phyloP scores from a whole-genome alignment of 805 yeast genomes.

The Saturnispora bothae region DNA sequence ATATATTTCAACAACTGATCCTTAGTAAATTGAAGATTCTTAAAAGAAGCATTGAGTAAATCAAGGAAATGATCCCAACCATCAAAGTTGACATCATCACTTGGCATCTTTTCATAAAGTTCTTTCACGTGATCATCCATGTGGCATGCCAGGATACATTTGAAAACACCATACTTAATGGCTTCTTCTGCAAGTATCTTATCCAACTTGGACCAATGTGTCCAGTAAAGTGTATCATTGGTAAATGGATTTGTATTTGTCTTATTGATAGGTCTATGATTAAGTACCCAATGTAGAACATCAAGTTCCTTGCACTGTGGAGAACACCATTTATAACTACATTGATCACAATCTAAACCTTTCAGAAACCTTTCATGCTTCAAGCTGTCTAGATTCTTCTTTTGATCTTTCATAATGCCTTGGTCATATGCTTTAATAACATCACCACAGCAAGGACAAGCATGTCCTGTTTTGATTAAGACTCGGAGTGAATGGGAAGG shows the following conservation, averaged over 20 bases:
- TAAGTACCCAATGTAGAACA: constrained; percentile 17
- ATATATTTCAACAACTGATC: constrained; percentile 16
- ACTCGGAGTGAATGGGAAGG: constrained; percentile 20
- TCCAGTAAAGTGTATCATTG: constrained; percentile 14
- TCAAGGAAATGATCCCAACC: constrained; percentile 13
- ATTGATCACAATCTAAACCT: constrained; percentile 25
- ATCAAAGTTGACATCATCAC: constrained; percentile 5
- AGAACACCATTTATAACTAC: constrained; percentile 25
- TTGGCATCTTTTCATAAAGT: constrained; percentile 15
- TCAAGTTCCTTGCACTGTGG: constrained; percentile 21
- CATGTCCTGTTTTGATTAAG: constrained; percentile 23
- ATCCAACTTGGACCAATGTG: constrained; percentile 18
- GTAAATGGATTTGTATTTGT: constrained; percentile 19
- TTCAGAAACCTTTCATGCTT: constrained; percentile 22
- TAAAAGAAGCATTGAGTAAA: constrained; percentile 17
- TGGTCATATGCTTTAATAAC: constrained; percentile 24
- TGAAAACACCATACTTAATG: constrained; percentile 13
- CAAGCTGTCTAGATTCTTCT: constrained; percentile 10
- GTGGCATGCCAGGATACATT: constrained; percentile 16
- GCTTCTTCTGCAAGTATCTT: constrained; percentile 9
- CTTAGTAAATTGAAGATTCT: constrained; percentile 12
- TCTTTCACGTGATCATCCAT: constrained; percentile 14
- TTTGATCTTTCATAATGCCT: constrained; percentile 20
- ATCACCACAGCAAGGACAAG: constrained; percentile 25
- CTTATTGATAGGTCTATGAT: constrained; percentile 24